Evolutionary conservation across 1,284 basidiomycete species (phyloP), one percentile per base, ranked within the genome.

Genomic region (Kalmanozyma brasiliensis): DNA sequence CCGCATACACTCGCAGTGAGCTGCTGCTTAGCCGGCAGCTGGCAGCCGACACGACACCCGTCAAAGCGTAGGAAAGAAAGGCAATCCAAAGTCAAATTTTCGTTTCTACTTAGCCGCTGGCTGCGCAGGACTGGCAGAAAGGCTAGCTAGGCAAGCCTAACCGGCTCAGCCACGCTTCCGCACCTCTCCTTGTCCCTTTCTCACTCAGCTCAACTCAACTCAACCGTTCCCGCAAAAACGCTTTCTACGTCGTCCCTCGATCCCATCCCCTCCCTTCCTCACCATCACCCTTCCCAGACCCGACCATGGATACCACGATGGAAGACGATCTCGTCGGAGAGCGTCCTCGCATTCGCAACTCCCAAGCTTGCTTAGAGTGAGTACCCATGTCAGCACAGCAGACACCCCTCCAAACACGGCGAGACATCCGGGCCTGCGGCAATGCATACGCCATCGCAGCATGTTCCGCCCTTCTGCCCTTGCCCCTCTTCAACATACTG

Each of bases 281-380:
- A 4, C 10, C 30, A 53, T 24, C 33, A n/a, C n/a, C n/a, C n/a
- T n/a, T n/a, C n/a, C n/a, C n/a, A n/a, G n/a, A n/a, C n/a, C n/a
- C n/a, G n/a, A n/a, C n/a, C n/a, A 61, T 60, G 53, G 58, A 56
- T 42, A 42, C 40, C 46, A 68, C 38, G 22, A 68, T 63, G 55
- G 65, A 68, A 8, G 65, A 68, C 20, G 59, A 62, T 24, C 38
- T 46, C 32, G 36, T 44, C 17, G 60, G 45, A 24, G 66, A 63
- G 7, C 49, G 52, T 49, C 60, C 66, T 2, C 51, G 66, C 37
- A 52, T 63, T 16, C 66, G 66, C 40, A 69, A 64, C 42, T 69
- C 66, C 4, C 66, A 69, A 52, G 66, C 66, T 8, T 69, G 66
- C 26, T 47, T 69, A 24, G 66, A 69, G 66, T 69, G 36, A 55